A percentile compares a stretch with the other conserved stretches of the same genome.
These are phyloP conservation scores for Yarrowia bubula DNA, from an alignment of 805 yeast genomes.

Conservation along the genomic window DNA sequence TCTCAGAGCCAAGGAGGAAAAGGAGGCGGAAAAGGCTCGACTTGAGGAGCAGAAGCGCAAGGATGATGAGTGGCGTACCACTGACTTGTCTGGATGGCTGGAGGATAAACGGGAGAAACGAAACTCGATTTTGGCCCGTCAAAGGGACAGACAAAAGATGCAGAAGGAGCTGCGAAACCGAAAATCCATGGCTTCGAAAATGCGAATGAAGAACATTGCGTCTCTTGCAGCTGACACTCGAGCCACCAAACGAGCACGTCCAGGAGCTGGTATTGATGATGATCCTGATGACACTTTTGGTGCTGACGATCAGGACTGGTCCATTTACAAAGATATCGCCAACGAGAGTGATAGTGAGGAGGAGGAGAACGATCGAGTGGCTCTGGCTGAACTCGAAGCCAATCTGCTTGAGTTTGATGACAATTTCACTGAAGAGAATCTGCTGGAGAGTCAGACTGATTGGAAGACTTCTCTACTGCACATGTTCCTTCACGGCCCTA, in stretches of 20 bases:
- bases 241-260: constrained; percentile 33
- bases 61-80: constrained; percentile 74
- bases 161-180: constrained; percentile 80
- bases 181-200: constrained; percentile 87
- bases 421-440: constrained; percentile 75
- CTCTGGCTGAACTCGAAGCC: constrained; percentile 55
- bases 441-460: constrained; percentile 67
- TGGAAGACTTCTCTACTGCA: constrained; percentile 82
- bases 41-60: constrained; percentile 58
- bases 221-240: constrained; percentile 70
- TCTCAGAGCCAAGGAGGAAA: constrained; percentile 74
- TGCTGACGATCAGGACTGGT: constrained; percentile 95
- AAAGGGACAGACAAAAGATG: constrained; percentile 67
- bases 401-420: constrained; percentile 81
- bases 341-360: constrained; percentile 74
- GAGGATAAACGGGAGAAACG: constrained; percentile 62
- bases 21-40: constrained; percentile 60
- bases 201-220: constrained; percentile 87
- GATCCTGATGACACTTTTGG: constrained; percentile 95
- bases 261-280: constrained; percentile 40
- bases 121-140: constrained; percentile 53
- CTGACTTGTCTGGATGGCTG: constrained; percentile 78
- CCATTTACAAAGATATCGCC: constrained; percentile 79
- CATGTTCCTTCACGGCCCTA: constrained; percentile 84
- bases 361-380: constrained; percentile 61